Base-by-base conservation (phyloP, 192 early-diverging fungal genomes). In the Coemansia sp. region DNA sequence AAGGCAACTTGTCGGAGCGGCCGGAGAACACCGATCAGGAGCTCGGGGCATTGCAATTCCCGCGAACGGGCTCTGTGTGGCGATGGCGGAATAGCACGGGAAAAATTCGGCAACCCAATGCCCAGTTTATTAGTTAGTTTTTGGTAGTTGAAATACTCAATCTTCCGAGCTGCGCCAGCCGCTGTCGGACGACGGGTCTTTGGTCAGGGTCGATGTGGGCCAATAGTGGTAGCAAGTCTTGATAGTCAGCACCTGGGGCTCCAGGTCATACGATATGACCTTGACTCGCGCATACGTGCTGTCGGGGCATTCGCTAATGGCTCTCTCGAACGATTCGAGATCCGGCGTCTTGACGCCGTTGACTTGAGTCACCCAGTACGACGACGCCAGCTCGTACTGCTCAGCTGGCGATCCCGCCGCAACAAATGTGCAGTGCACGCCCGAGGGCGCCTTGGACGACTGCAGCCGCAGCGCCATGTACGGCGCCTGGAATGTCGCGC, bases 221-320 rank as follows among this genome's bases (percentile, higher is more conserved):
- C 85, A 89, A 60, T 89, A 89, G 65, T 87, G 84, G 21, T 85
- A 79, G 75, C 83, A 84, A 27, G 83, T 54, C 50, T 87, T 89
- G 62, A 89, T 64, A n/a, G 80, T 84, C 41, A 85, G 75, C 39
- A 89, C 82, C 9, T 69, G 62, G 0, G 83, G 82, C 32, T 75
- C 79, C 11, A 67, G 68, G 30, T 58, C 56, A 38, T 60, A 66
- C 38, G 58, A 46, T 23, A 67, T 40, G 11, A 35, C 22, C 17
- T 60, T 54, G 28, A 83, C 42, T 7, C 81, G 79, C 52, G 77
- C 70, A 50, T 78, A 65, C 5, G 51, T 67, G 25, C 72, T 60
- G 43, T 83, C 81, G 31, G 74, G 69, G 49, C 81, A 83, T 2
- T 64, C 58, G 32, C 82, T 67, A 8, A 87, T 77, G 1, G 75